phyloP scores from a whole-genome alignment of 169 alveolate genomes.

The Plasmodium sp. region DNA sequence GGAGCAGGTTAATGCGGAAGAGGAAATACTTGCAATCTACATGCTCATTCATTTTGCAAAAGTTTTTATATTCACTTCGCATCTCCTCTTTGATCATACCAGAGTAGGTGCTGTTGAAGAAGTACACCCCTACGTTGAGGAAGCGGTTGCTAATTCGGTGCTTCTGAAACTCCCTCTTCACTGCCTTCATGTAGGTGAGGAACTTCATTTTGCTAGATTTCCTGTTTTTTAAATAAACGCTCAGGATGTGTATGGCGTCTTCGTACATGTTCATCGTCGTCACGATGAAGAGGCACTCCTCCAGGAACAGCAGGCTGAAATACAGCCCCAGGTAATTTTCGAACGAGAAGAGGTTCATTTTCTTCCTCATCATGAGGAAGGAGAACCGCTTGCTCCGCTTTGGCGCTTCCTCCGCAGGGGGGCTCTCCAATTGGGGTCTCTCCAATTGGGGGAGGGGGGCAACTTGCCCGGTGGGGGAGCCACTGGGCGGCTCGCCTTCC shows the following conservation, averaged over 20 bases:
- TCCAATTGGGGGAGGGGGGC: neutral
- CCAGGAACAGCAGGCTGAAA: constrained; percentile 50
- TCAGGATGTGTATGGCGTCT: constrained; percentile 49
- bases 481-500: neutral
- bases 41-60: constrained; percentile 7
- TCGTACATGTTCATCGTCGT: constrained; percentile 69
- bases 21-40: constrained; percentile 52
- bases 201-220: constrained; percentile 17
- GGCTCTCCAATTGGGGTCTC: too few species aligned
- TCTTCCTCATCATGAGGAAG: constrained; percentile 32
- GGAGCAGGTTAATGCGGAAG: constrained; percentile 17
- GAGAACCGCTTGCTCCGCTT: neutral
- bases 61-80: constrained; percentile 13
- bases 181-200: constrained; percentile 14
- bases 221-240: constrained; percentile 44
- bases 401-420: neutral
- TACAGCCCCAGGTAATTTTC: constrained; percentile 71
- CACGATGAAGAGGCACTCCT: constrained; percentile 61
- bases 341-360: constrained; percentile 53
- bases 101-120: constrained; percentile 28
- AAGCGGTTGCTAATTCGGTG: neutral
- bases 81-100: constrained; percentile 33
- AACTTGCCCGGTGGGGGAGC: neutral
- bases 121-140: neutral
- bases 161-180: constrained; percentile 47